Evolutionary conservation across 2,329 filamentous ascomycete species (phyloP).

Genomic region (Aureobasidium sp.): DNA sequence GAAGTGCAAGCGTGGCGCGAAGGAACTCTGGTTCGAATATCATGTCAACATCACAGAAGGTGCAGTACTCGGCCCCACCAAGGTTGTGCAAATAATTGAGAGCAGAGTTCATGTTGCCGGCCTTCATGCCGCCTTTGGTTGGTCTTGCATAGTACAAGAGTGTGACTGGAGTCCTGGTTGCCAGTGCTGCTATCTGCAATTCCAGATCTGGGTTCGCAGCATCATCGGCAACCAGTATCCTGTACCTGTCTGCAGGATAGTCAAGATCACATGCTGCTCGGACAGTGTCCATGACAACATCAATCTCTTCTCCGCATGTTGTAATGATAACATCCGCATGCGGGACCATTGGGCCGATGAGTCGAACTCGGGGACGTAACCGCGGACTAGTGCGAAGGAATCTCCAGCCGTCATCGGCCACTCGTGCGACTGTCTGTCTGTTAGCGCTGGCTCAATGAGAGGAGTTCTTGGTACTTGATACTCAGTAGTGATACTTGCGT

Average conservation of each 20-base stretch:
- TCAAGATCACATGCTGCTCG: constrained; percentile 32
- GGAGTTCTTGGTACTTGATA: neutral
- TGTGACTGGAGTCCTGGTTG: constrained; percentile 30
- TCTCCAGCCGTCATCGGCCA: constrained; percentile 4
- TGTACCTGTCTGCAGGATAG: constrained; percentile 31
- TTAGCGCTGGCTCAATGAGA: neutral
- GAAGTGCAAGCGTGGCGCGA: constrained; percentile 50
- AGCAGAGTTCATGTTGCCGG: constrained; percentile 7
- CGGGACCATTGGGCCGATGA: neutral
- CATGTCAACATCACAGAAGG: constrained; percentile 43
- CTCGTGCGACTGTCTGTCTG: neutral
- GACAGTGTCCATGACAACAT: constrained; percentile 35
- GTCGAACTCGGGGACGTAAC: neutral
- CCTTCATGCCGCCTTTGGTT: constrained; percentile 30
- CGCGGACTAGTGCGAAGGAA: neutral
- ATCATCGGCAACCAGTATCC: constrained; percentile 35
- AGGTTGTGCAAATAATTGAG: constrained; percentile 5
- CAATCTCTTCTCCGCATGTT: constrained; percentile 37
- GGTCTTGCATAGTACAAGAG: constrained; percentile 33
- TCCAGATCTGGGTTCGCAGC: constrained; percentile 29
- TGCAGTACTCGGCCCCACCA: constrained; percentile 3
- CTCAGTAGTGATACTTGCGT: neutral
- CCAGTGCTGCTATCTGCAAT: constrained; percentile 28
- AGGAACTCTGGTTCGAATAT: constrained; percentile 55
- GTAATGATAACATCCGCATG: constrained; percentile 37